Evolutionary conservation across 768 basidiomycete genomes (phyloP).

Genomic region (Rhizopogon roseolus): DNA sequence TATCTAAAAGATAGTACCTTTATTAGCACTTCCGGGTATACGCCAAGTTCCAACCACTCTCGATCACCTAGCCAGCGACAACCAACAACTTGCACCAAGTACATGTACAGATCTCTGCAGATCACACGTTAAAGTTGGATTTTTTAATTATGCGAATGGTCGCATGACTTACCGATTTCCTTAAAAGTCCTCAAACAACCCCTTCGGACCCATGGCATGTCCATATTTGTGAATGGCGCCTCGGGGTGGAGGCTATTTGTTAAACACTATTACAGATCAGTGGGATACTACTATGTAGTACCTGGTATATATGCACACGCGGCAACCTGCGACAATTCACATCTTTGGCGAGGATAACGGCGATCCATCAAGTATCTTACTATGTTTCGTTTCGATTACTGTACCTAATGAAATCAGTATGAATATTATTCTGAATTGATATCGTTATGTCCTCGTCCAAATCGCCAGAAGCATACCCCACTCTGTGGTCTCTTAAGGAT

Average conservation of each 20-base stretch:
- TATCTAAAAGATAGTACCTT: too few species aligned
- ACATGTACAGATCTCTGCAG: background rate
- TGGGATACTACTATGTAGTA: background rate
- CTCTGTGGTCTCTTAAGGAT: background rate
- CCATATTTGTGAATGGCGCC: background rate
- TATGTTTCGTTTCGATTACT: too few species aligned
- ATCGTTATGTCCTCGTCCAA: background rate
- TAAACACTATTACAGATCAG: too few species aligned
- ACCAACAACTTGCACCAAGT: too few species aligned
- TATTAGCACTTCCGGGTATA: too few species aligned
- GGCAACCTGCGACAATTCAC: background rate
- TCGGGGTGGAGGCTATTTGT: slow-evolving; percentile 2
- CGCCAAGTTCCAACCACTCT: too few species aligned
- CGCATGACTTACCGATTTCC: too few species aligned
- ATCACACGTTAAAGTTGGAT: background rate
- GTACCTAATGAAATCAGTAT: too few species aligned
- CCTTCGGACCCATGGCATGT: too few species aligned
- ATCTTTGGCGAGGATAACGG: background rate
- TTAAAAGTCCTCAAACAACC: too few species aligned
- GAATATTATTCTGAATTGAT: background rate
- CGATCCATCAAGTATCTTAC: background rate
- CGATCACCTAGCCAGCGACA: too few species aligned
- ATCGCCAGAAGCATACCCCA: background rate
- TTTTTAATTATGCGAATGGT: too few species aligned
- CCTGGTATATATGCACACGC: background rate